Evolutionary conservation across 192 early-diverging fungal species (phyloP).

Genomic region (Chytriomyces sp.): DNA sequence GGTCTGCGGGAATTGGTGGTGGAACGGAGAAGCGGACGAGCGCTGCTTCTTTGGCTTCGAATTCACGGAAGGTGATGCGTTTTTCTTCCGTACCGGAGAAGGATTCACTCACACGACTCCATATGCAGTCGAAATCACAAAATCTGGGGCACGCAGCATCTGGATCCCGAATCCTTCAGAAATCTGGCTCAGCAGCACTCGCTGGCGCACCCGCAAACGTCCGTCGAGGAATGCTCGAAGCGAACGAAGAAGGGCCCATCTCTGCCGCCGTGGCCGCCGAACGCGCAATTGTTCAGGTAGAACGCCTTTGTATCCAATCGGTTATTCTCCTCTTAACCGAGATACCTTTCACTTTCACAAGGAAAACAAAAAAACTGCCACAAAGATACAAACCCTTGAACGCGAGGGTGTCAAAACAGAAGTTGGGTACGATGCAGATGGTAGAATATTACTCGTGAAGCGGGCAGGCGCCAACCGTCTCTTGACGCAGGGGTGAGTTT

Average conservation of each 20-base stretch:
- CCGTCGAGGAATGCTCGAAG: background rate
- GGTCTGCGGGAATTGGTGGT: too few relatives aligned
- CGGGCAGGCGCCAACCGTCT: constrained; percentile 17
- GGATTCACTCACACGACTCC: too few relatives aligned
- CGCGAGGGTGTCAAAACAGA: constrained; percentile 42
- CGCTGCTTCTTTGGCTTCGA: too few relatives aligned
- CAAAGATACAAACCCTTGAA: constrained; percentile 39
- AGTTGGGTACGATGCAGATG: constrained; percentile 45
- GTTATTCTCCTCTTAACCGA: too few relatives aligned
- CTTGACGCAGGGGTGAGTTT: constrained; percentile 30
- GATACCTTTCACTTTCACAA: background rate
- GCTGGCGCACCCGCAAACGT: background rate
- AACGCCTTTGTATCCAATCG: too few relatives aligned
- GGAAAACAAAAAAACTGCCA: constrained; percentile 38
- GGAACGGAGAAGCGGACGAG: too few relatives aligned
- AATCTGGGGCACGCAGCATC: too few relatives aligned
- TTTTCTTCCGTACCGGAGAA: too few relatives aligned
- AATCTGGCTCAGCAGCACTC: too few relatives aligned
- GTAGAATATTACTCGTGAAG: constrained; percentile 45
- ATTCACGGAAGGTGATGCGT: too few relatives aligned
- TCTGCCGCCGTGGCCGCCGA: constrained; percentile 40
- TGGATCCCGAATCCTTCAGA: too few relatives aligned
- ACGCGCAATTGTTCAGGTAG: constrained; percentile 51
- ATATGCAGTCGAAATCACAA: too few relatives aligned
- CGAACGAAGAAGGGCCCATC: constrained; percentile 12